Percentiles rank a stretch among this genome's conserved stretches.
Evolutionary conservation across 2,329 filamentous ascomycete species (phyloP).

Genomic region (Pezicula radicicola): DNA sequence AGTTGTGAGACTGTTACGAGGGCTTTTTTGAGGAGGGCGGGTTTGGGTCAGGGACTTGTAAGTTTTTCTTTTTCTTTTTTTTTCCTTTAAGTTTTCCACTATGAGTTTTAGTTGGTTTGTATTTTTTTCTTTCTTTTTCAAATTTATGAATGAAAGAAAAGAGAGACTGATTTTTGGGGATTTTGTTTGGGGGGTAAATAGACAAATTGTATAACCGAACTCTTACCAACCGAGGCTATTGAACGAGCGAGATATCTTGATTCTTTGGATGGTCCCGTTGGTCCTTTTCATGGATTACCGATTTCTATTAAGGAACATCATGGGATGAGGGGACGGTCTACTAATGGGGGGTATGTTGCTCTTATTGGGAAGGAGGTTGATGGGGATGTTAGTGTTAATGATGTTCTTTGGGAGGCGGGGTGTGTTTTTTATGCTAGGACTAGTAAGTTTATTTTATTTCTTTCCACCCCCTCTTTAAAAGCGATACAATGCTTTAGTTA

Average conservation of each 20-base stretch:
- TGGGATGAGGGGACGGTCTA: slow-evolving; percentile 35
- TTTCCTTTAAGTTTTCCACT: not conserved
- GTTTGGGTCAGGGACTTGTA: slow-evolving; percentile 16
- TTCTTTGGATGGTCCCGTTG: slow-evolving; percentile 32
- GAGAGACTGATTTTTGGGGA: not conserved
- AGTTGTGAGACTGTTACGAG: slow-evolving; percentile 12
- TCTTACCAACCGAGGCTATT: slow-evolving; percentile 13
- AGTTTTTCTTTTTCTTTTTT: not conserved
- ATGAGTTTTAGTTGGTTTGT: too few relatives aligned
- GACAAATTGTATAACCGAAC: slow-evolving; percentile 19
- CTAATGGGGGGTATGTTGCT: slow-evolving; percentile 51
- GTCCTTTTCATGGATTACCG: slow-evolving; percentile 60
- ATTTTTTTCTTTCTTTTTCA: not conserved
- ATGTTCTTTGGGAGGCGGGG: slow-evolving; percentile 54
- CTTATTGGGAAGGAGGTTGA: slow-evolving; percentile 46
- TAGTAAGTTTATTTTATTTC: slow-evolving; percentile 45
- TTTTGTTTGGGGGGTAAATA: not conserved
- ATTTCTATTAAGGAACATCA: slow-evolving; percentile 51
- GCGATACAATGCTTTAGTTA: too few relatives aligned
- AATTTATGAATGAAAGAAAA: not conserved
- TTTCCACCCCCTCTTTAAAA: not conserved
- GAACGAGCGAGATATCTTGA: slow-evolving; percentile 16
- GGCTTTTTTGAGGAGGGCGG: slow-evolving; percentile 15
- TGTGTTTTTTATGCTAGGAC: slow-evolving; percentile 66
- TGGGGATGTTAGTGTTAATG: slow-evolving; percentile 38